phyloP scores from a whole-genome alignment of 108 stramenopile species.

The Cyclostephanos tholiformis region DNA sequence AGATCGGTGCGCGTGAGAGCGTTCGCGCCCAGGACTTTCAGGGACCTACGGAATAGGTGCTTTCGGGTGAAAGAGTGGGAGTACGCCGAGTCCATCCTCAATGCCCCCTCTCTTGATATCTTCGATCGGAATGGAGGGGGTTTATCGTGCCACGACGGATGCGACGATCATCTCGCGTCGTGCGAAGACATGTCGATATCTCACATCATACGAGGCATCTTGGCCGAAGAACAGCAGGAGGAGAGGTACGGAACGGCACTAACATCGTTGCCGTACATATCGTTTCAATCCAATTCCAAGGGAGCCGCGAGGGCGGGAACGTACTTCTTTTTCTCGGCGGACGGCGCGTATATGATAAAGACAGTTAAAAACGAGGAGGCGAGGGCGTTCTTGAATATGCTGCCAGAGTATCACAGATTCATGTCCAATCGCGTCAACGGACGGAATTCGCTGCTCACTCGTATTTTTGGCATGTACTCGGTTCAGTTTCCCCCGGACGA shows the following conservation, averaged over 20 bases:
- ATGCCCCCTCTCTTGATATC: conserved; percentile 17
- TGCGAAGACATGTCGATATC: conserved; percentile 1
- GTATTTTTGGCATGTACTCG: conserved; percentile 86
- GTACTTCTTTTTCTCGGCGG: conserved; percentile 86
- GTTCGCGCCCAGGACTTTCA: conserved; percentile 68
- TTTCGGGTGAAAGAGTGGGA: conserved; percentile 68
- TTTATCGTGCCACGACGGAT: neutral
- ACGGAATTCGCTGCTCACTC: conserved; percentile 70
- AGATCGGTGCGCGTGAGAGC: conserved; percentile 49
- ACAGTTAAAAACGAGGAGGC: conserved; percentile 82
- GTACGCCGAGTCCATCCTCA: conserved; percentile 61
- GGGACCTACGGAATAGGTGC: conserved; percentile 57
- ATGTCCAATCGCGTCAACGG: conserved; percentile 66
- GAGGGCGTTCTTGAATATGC: conserved; percentile 69
- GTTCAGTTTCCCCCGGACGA: conserved; percentile 47
- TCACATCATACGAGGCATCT: conserved; percentile 7
- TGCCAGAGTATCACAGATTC: conserved; percentile 75
- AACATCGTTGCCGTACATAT: conserved; percentile 61
- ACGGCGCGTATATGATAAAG: conserved; percentile 91
- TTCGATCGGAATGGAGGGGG: neutral
- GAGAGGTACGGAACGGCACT: neutral
- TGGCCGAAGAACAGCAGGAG: neutral
- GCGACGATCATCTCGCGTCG: neutral
- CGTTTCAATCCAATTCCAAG: conserved; percentile 89
- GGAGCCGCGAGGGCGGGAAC: conserved; percentile 77